Evolutionary conservation across 352 stramenopile genomes (phyloP).

Genomic region (Globisporangium alternatum): DNA sequence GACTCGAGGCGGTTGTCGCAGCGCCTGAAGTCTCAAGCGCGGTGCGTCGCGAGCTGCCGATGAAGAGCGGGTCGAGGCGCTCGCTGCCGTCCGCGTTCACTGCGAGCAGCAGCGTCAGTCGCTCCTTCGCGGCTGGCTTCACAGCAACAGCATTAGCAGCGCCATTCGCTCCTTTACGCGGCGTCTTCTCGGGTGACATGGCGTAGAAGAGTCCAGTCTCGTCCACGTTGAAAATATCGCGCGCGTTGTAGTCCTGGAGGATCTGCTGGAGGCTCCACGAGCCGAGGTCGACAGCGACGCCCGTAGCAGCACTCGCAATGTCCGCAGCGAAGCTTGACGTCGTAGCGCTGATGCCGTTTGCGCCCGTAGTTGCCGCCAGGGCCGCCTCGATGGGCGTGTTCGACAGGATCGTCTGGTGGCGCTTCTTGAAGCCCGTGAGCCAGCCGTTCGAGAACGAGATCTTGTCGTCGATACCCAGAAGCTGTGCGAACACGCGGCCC

Average conservation of each 20-base stretch:
- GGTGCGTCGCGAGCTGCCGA: constrained; percentile 16
- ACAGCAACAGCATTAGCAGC: background rate
- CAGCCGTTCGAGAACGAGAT: constrained; percentile 32
- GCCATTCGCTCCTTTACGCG: background rate
- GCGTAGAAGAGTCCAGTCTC: constrained; percentile 14
- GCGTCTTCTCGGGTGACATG: constrained; percentile 10
- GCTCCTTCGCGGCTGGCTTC: constrained; percentile 3
- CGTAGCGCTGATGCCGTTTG: background rate
- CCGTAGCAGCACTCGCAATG: background rate
- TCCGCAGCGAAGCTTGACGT: background rate
- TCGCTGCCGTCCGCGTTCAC: constrained; percentile 27
- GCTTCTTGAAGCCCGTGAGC: constrained; percentile 30
- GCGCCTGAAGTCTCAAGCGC: background rate
- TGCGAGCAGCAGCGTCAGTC: constrained; percentile 21
- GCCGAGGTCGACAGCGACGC: background rate
- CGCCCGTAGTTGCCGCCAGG: background rate
- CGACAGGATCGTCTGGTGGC: constrained; percentile 17
- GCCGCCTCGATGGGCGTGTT: background rate
- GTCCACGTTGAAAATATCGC: constrained; percentile 13
- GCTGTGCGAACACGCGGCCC: constrained; percentile 18
- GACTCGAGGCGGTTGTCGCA: background rate
- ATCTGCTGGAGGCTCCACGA: constrained; percentile 11
- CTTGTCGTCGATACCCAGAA: constrained; percentile 24
- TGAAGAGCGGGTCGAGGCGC: constrained; percentile 26
- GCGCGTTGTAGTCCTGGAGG: constrained; percentile 11